Evolutionary conservation across 2,329 filamentous ascomycete species (phyloP).

Genomic region (Didymella lethalis): DNA sequence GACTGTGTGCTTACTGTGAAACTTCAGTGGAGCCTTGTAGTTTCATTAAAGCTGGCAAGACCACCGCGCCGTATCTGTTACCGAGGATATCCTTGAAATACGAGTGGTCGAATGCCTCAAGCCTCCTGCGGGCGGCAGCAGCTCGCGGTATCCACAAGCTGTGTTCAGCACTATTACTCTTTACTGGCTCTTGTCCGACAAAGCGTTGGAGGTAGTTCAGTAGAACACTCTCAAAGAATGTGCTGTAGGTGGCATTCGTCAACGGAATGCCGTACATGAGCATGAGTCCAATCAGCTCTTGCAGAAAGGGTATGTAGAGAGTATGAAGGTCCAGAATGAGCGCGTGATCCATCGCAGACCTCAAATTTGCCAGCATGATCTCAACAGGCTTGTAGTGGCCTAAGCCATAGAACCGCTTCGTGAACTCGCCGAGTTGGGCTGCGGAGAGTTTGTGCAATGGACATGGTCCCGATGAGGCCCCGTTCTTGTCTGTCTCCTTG

Average conservation of each 20-base stretch:
- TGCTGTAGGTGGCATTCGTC: background rate
- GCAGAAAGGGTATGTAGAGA: constrained; percentile 10
- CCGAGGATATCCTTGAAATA: constrained; percentile 12
- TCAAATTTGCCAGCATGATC: constrained; percentile 3
- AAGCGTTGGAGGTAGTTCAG: constrained; percentile 13
- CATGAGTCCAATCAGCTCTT: constrained; percentile 14
- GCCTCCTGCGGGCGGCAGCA: background rate
- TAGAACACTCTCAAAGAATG: constrained; percentile 8
- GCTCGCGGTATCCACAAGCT: constrained; percentile 5
- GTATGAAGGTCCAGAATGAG: constrained; percentile 6
- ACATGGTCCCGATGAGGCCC: background rate
- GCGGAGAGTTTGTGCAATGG: constrained; percentile 11
- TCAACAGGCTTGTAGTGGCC: constrained; percentile 2
- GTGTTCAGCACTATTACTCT: background rate
- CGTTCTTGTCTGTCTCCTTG: background rate
- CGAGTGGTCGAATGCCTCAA: constrained; percentile 15
- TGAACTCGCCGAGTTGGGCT: constrained; percentile 8
- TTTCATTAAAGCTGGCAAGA: constrained; percentile 1
- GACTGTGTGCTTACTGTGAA: background rate
- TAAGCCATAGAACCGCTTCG: constrained; percentile 5
- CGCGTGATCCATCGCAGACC: background rate
- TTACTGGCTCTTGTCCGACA: background rate
- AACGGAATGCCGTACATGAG: constrained; percentile 15
- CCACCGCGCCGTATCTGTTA: background rate
- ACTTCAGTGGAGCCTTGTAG: background rate